A percentile compares a stretch with the other conserved stretches of the same genome.
Conservation (phyloP, 306 rosid species). For the Cucurbita moschata region DNA sequence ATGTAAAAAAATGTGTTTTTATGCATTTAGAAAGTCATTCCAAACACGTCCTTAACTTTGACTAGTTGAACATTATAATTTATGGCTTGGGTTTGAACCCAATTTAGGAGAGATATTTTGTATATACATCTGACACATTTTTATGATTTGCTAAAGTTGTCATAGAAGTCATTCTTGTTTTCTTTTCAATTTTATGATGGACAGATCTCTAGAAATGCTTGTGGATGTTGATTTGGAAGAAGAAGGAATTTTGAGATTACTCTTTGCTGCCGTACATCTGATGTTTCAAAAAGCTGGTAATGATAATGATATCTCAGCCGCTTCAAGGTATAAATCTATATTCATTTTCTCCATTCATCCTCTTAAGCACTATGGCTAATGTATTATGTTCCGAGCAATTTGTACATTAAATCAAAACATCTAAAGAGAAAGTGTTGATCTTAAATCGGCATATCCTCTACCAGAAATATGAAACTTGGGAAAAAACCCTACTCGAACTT, state of each 20-base stretch:
- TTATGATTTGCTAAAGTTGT: not conserved
- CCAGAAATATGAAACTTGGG: too few species aligned
- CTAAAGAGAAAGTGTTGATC: not conserved
- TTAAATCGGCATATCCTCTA: not conserved
- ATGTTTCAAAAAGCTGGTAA: slow-evolving; percentile 58
- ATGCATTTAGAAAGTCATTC: too few species aligned
- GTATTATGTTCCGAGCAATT: not conserved
- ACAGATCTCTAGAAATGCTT: slow-evolving; percentile 95
- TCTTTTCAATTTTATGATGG: slow-evolving; percentile 38
- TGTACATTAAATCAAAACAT: not conserved
- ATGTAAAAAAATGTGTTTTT: too few species aligned
- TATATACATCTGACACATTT: not conserved
- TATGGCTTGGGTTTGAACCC: slow-evolving; percentile 4
- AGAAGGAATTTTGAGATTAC: slow-evolving; percentile 77
- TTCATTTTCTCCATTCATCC: not conserved
- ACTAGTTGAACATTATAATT: not conserved
- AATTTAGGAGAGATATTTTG: not conserved
- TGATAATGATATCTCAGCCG: slow-evolving; percentile 76
- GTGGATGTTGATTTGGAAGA: slow-evolving; percentile 71
- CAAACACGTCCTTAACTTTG: not conserved
- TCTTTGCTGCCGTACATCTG: slow-evolving; percentile 75
- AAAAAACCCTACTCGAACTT: too few species aligned
- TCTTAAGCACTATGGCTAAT: not conserved
- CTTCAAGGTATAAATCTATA: slow-evolving; percentile 57
- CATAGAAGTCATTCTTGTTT: slow-evolving; percentile 2